Percentiles rank a stretch among this genome's conserved stretches.
phyloP scores from a whole-genome alignment of 2,329 filamentous ascomycete genomes.

The Emergomyces pasteurianus region DNA sequence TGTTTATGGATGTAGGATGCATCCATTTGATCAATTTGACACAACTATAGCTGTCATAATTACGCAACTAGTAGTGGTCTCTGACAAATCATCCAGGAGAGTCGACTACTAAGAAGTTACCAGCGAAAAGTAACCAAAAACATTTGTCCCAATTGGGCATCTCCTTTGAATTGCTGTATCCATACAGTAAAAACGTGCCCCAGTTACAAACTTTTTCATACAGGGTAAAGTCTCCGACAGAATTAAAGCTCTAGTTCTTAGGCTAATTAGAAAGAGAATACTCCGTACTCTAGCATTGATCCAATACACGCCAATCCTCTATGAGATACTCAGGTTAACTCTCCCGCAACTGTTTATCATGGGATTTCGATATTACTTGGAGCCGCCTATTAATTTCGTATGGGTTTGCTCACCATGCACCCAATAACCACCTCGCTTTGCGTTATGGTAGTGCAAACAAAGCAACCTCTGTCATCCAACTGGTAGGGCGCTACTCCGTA shows the following conservation, averaged over 20 bases:
- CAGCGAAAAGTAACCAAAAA: background rate
- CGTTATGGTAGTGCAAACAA: background rate
- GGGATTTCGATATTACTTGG: background rate
- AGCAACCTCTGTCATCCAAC: background rate
- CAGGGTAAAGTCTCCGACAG: too few species aligned
- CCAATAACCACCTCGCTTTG: background rate
- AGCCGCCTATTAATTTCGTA: background rate
- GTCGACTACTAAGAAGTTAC: background rate
- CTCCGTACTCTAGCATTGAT: background rate
- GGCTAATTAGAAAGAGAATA: background rate
- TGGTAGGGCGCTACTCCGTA: too few species aligned
- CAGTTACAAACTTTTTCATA: background rate
- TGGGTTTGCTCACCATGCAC: background rate
- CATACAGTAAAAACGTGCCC: too few species aligned
- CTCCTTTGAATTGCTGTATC: too few species aligned
- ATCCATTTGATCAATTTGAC: background rate
- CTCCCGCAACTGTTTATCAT: background rate
- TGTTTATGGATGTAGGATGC: background rate
- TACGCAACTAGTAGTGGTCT: background rate
- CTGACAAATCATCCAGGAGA: background rate
- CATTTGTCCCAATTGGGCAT: background rate
- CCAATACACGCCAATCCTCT: background rate
- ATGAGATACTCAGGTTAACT: background rate
- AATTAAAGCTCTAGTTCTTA: background rate
- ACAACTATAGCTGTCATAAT: background rate